Conservation (phyloP, 2,329 filamentous ascomycete species). For the Teratosphaeria destructans region DNA sequence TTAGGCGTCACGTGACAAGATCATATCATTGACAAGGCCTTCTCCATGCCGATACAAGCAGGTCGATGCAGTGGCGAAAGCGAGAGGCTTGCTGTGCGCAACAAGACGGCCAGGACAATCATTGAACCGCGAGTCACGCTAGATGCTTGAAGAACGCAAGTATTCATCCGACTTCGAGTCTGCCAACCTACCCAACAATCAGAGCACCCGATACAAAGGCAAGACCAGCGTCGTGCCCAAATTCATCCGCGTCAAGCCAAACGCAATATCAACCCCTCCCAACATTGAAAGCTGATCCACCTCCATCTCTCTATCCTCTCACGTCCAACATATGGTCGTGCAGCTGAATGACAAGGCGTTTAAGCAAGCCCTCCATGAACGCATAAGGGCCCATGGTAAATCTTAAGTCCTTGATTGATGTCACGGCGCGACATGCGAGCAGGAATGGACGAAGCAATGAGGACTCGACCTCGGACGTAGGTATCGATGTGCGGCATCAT, state of each 20-base stretch:
- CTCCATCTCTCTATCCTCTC: conserved; percentile 44
- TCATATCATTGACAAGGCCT: background rate
- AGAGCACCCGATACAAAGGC: conserved; percentile 22
- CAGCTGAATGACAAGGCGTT: conserved; percentile 48
- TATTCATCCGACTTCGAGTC: no score
- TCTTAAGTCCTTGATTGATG: conserved; percentile 23
- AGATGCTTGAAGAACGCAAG: conserved; percentile 4
- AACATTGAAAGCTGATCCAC: conserved; percentile 43
- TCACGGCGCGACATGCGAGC: conserved; percentile 25
- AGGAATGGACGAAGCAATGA: conserved; percentile 39
- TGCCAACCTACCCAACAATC: conserved; percentile 26
- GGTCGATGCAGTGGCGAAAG: background rate
- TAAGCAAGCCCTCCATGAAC: conserved; percentile 40
- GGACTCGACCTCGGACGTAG: conserved; percentile 35
- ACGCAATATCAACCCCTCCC: conserved; percentile 40
- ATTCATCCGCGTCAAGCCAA: conserved; percentile 39
- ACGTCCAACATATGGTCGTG: conserved; percentile 42
- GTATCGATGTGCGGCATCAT: conserved; percentile 33
- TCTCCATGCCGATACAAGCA: background rate
- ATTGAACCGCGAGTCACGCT: background rate
- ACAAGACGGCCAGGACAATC: background rate
- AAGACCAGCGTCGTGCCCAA: conserved; percentile 42
- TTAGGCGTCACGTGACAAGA: background rate
- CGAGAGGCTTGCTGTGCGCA: background rate
- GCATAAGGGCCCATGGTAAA: conserved; percentile 31